Evolutionary conservation across 2,329 filamentous ascomycete genomes (phyloP).

Genomic region (Cordyceps pruinosa): DNA sequence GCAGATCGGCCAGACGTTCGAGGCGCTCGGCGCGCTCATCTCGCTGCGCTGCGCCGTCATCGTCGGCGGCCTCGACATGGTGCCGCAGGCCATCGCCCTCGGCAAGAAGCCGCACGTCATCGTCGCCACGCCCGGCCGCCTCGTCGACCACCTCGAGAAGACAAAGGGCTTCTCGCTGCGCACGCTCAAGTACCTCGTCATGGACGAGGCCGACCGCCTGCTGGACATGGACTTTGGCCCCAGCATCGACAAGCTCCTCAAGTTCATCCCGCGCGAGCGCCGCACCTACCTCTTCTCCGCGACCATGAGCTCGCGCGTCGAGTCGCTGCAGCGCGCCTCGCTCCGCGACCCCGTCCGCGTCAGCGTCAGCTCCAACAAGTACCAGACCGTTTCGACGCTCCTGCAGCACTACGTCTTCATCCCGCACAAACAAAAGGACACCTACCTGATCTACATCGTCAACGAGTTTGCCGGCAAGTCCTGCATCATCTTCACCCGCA

Average conservation of each 20-base stretch:
- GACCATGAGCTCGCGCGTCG: conserved; percentile 90
- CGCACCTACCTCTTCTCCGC: conserved; percentile 89
- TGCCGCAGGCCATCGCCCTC: conserved; percentile 80
- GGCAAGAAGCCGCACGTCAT: conserved; percentile 95
- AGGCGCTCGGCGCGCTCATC: conserved; percentile 80
- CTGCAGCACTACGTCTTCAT: conserved; percentile 83
- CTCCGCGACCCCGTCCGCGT: conserved; percentile 78
- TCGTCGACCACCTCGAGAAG: conserved; percentile 90
- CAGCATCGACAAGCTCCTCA: conserved; percentile 86
- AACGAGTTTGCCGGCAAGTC: conserved; percentile 84
- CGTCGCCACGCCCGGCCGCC: conserved; percentile 82
- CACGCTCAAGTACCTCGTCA: conserved; percentile 78
- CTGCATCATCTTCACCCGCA: conserved; percentile 85
- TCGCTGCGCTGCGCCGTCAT: conserved; percentile 80
- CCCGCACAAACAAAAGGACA: conserved; percentile 80
- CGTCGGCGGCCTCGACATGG: conserved; percentile 94
- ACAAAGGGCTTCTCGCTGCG: conserved; percentile 91
- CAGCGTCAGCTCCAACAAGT: conserved; percentile 73
- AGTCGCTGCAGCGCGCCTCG: conserved; percentile 83
- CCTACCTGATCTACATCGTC: conserved; percentile 77
- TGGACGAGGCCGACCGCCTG: conserved; percentile 90
- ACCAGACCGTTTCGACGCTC: conserved; percentile 86
- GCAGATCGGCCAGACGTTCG: conserved; percentile 83
- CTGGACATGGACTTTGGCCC: conserved; percentile 93
- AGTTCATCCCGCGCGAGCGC: conserved; percentile 71